Base-by-base conservation (phyloP, 2,329 filamentous ascomycete species). In the Cladosporium velox region DNA sequence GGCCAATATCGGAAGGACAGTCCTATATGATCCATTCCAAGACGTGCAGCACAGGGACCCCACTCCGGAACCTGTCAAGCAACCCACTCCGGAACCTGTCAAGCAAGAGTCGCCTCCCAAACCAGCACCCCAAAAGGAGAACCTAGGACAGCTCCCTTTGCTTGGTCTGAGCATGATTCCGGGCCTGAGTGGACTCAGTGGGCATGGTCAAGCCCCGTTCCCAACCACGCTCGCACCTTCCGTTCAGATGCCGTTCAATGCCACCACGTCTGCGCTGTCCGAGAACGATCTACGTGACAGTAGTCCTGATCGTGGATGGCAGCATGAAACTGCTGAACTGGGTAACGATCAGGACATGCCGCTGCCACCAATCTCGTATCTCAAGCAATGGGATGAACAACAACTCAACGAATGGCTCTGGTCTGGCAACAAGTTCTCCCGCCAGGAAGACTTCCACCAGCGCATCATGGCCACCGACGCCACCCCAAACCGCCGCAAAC, bases 351-450 rank as follows among this genome's bases (percentile, higher is more conserved):
- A 24, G 15, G n/a, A 12, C 15, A 35, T 34, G 28, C 26, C 59
- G 12, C 32, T 28, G 10, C 32, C 34, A 34, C 32, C 18, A 12
- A 4, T n/a, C 4, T 24, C 30, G n/a, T 34, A 15, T 1, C 58
- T 60, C 26, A 55, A 57, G 35, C 51, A 55, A 28, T 65, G 63
- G 63, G 63, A 65, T n/a, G 3, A 32, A 28, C 72, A 78, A 32
- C 76, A 78, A 62, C 71, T 82, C 7, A 63, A 68, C n/a, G 74
- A 77, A n/a, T 83, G 80, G 80, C 82, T 77, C 68, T 75, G 69
- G 18, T 69, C 68, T 8, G 71, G 72, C 49, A 74, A 68, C 47
- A 75, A 70, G 14, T 72, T 74, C 54, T 66, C 72, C 35, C 75
- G 77, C 26, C 76, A 78, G 52, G 70, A 76, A 32, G 72, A 73